phyloP scores from a whole-genome alignment of 345 rosid species.

The Acer saccharum region DNA sequence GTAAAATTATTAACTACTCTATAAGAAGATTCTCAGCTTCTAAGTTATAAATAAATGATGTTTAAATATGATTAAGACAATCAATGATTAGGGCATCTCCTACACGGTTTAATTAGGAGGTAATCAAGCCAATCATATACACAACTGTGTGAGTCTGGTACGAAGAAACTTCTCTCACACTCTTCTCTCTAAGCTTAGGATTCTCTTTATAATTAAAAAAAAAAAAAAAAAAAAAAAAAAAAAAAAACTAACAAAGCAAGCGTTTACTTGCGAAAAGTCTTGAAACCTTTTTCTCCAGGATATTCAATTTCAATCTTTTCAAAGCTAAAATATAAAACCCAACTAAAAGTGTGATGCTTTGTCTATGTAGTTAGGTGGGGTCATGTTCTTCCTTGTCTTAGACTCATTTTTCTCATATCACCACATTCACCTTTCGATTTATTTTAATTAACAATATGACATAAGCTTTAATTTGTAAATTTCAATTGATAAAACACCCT shows the following conservation, averaged over 20 bases:
- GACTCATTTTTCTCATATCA: neutral
- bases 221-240: too few relatives aligned
- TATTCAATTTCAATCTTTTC: neutral
- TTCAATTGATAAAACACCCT: too few relatives aligned
- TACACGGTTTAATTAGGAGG: slow-evolving; percentile 24
- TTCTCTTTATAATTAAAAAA: neutral
- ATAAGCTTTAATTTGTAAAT: too few relatives aligned
- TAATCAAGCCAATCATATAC: too few relatives aligned
- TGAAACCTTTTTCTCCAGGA: neutral
- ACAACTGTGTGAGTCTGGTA: too few relatives aligned
- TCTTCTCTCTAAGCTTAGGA: slow-evolving; percentile 12
- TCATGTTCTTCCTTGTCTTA: neutral
- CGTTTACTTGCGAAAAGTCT: slow-evolving; percentile 26
- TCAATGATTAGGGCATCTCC: slow-evolving; percentile 22
- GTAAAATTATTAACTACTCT: neutral
- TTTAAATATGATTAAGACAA: neutral
- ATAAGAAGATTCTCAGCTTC: neutral
- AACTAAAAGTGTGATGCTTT: neutral
- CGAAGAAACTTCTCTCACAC: neutral
- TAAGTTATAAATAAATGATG: neutral
- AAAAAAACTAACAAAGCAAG: neutral
- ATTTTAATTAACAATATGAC: too few relatives aligned
- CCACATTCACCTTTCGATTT: too few relatives aligned
- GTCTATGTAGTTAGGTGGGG: slow-evolving; percentile 2
- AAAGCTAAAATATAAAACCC: slow-evolving; percentile 8